A percentile compares a stretch with the other conserved stretches of the same genome.
Evolutionary conservation across 257 asterid genomes (phyloP).

Genomic region (Solanum chiquidenum): DNA sequence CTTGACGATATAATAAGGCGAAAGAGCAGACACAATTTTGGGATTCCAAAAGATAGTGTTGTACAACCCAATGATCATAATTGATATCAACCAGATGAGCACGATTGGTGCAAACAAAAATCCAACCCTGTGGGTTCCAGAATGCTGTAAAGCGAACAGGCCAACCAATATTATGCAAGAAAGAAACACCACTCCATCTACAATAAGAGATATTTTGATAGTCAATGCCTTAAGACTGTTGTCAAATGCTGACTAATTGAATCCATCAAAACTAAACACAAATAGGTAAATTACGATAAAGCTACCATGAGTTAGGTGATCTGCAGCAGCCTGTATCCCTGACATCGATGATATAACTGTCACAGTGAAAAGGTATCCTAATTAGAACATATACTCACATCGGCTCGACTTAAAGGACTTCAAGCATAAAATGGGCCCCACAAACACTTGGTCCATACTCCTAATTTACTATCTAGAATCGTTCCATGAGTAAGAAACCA

Average conservation of each 20-base stretch:
- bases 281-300: neutral
- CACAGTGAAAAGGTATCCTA: neutral
- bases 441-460: neutral
- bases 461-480: neutral
- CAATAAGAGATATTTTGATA: neutral
- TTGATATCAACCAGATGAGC: slow-evolving; percentile 25
- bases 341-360: neutral
- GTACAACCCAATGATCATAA: slow-evolving; percentile 23
- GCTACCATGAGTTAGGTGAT: neutral
- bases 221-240: neutral
- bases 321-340: neutral
- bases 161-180: slow-evolving; percentile 28
- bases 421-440: neutral
- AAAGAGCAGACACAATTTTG: slow-evolving; percentile 17
- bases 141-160: slow-evolving; percentile 28
- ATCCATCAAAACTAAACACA: slow-evolving; percentile 13
- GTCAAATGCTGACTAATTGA: neutral
- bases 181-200: slow-evolving; percentile 22
- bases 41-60: slow-evolving; percentile 25
- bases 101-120: slow-evolving; percentile 32
- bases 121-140: slow-evolving; percentile 27
- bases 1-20: slow-evolving; percentile 22
- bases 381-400: neutral
- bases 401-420: neutral
- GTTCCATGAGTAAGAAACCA: neutral